These are phyloP conservation scores for Arabidopsis thaliana DNA, from an alignment of 345 rosid genomes.

Conservation along the genomic window TAIR10.1 NC_003076.8:8324501-8325000, in stretches of 20 bases:
- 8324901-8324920: constrained; percentile 68
- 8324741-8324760: constrained; percentile 88
- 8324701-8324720: constrained; percentile 88
- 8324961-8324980: constrained; percentile 75
- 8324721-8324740: constrained; percentile 90
- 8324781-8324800: constrained; percentile 83
- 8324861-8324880: not conserved
- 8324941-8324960: constrained; percentile 86
- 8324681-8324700: constrained; percentile 48
- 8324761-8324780: constrained; percentile 82
- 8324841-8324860: not conserved
- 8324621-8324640: not conserved
- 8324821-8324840: constrained; percentile 10
- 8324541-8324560: constrained; percentile 90
- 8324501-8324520: constrained; percentile 68
- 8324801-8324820: constrained; percentile 17
- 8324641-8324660: not conserved
- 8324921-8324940: constrained; percentile 82
- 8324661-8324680: not conserved
- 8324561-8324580: constrained; percentile 74
- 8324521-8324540: constrained; percentile 83
- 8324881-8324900: constrained; percentile 78
- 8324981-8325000: constrained; percentile 85
- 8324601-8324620: constrained; percentile 67
- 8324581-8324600: constrained; percentile 89